phyloP scores from a whole-genome alignment of 768 basidiomycete genomes.

The Xerocomellus intermedius region DNA sequence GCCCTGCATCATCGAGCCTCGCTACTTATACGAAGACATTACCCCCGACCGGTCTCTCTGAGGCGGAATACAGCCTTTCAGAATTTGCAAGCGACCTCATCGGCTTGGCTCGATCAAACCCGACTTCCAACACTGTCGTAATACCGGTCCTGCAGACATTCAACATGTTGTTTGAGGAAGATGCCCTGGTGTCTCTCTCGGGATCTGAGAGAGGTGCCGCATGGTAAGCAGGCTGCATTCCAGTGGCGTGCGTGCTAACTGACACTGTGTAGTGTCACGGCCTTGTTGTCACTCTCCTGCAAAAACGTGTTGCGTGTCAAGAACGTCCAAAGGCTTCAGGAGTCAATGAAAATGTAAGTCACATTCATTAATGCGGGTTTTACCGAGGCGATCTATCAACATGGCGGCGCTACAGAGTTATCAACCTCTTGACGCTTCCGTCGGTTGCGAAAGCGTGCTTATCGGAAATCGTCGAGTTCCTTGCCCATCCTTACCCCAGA shows the following conservation, averaged over 20 bases:
- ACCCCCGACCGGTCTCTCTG: conserved; percentile 37
- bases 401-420: conserved; percentile 46
- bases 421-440: conserved; percentile 58
- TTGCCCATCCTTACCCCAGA: conserved; percentile 78
- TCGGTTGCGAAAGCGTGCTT: conserved; percentile 43
- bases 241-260: conserved; percentile 11
- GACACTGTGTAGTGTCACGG: conserved; percentile 44
- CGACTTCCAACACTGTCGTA: conserved; percentile 66
- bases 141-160: conserved; percentile 82
- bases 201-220: conserved; percentile 45
- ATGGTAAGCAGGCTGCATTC: conserved; percentile 43
- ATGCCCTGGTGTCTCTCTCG: conserved; percentile 50
- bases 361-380: conserved; percentile 23
- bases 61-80: conserved; percentile 44
- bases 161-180: conserved; percentile 68
- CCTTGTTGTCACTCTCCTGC: conserved; percentile 54
- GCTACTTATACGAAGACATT: conserved; percentile 54
- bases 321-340: conserved; percentile 76
- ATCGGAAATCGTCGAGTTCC: conserved; percentile 53
- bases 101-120: conserved; percentile 48
- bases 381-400: conserved; percentile 10
- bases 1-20: conserved; percentile 61
- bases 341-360: conserved; percentile 80
- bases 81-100: conserved; percentile 60
- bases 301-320: conserved; percentile 70